phyloP scores from a whole-genome alignment of 169 alveolate species.

The Babesia microti region DNA sequence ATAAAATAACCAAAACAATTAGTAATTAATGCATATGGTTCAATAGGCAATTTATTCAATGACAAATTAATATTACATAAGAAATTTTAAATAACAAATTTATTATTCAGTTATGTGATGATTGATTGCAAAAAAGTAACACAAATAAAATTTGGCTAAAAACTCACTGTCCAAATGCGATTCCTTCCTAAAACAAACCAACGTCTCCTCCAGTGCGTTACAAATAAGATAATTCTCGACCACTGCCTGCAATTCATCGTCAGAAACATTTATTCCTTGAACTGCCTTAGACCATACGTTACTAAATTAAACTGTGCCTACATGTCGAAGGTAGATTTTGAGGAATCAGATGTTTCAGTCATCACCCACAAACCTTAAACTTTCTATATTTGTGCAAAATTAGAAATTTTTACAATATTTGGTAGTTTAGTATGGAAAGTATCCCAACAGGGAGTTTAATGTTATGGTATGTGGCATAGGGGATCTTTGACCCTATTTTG shows the following conservation, averaged over 20 bases:
- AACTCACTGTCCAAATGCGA: conserved; percentile 19
- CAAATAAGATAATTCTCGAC: conserved; percentile 27
- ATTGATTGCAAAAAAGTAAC: no score
- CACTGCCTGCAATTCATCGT: conserved; percentile 16
- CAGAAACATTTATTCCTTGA: conserved; percentile 11
- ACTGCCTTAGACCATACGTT: conserved; percentile 1
- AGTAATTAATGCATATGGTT: no score
- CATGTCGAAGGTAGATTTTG: conserved; percentile 1
- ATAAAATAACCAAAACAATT: no score
- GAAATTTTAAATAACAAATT: no score
- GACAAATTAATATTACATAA: no score
- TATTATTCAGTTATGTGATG: no score
- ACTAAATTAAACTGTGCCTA: neutral
- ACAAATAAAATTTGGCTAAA: no score
- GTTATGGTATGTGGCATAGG: conserved; percentile 62
- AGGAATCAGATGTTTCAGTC: conserved; percentile 1
- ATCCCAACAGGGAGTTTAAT: neutral
- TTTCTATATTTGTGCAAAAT: neutral
- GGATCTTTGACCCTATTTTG: conserved; percentile 69
- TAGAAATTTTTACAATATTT: neutral
- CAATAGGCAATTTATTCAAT: no score
- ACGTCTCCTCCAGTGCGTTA: conserved; percentile 34
- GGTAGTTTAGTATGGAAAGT: neutral
- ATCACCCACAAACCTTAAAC: neutral
- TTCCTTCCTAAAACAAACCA: conserved; percentile 18